A percentile compares a stretch with the other conserved stretches of the same genome.
phyloP scores from a whole-genome alignment of 768 basidiomycete species.

The Leucocoprinus birnbaumii region DNA sequence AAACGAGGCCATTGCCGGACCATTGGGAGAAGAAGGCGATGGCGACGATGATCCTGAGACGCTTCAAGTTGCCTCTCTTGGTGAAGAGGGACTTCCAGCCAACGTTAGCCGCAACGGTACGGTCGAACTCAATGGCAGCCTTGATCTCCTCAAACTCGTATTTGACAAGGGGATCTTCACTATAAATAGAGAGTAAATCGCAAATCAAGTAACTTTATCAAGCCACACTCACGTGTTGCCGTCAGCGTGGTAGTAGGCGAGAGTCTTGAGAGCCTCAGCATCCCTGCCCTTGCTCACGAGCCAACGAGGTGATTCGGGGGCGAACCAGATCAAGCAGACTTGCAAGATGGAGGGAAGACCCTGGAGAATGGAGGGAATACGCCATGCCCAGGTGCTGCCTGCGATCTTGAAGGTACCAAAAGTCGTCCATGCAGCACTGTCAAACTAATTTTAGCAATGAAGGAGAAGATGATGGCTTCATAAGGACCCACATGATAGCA shows the following conservation, averaged over 20 bases:
- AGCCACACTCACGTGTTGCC: slow-evolving; percentile 47
- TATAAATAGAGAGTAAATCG: slow-evolving; percentile 14
- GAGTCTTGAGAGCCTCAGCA: slow-evolving; percentile 59
- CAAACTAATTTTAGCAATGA: neutral
- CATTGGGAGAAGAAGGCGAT: slow-evolving; percentile 84
- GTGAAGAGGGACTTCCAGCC: slow-evolving; percentile 69
- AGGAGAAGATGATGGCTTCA: neutral
- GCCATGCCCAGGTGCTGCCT: slow-evolving; percentile 74
- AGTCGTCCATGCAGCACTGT: slow-evolving; percentile 78
- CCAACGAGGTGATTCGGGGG: slow-evolving; percentile 85
- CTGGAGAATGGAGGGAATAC: slow-evolving; percentile 75
- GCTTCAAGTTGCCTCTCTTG: slow-evolving; percentile 70
- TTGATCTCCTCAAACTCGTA: slow-evolving; percentile 84
- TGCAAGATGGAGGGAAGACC: slow-evolving; percentile 67
- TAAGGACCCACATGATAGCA: slow-evolving; percentile 57
- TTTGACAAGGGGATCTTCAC: slow-evolving; percentile 62
- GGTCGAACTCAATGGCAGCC: slow-evolving; percentile 70
- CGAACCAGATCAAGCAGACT: slow-evolving; percentile 61
- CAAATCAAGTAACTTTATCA: neutral
- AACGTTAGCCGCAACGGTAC: slow-evolving; percentile 51
- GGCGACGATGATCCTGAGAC: slow-evolving; percentile 73
- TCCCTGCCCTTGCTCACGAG: slow-evolving; percentile 74
- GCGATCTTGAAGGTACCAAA: slow-evolving; percentile 75
- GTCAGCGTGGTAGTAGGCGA: slow-evolving; percentile 85
- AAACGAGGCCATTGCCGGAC: slow-evolving; percentile 84